Conservation (phyloP, 768 basidiomycete genomes). For the Aureoboletus auriporus region DNA sequence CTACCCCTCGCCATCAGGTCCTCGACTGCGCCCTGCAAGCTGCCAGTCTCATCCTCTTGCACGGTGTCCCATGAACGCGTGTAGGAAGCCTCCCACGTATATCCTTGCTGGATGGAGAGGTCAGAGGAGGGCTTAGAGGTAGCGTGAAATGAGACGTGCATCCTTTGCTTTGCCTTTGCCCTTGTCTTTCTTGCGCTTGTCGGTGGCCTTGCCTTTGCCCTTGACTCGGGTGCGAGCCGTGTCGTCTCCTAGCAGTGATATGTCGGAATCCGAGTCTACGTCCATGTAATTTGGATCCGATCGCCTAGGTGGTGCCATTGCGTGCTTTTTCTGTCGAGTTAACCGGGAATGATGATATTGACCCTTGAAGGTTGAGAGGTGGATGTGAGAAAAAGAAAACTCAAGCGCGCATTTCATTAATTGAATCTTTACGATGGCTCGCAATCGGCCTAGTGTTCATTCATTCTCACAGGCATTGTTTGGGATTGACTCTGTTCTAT, state of each 20-base stretch:
- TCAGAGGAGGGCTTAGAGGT: neutral
- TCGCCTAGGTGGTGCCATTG: slow-evolving; percentile 26
- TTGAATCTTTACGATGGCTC: no score
- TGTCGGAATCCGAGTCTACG: slow-evolving; percentile 70
- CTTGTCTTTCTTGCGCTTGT: slow-evolving; percentile 53
- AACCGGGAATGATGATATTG: no score
- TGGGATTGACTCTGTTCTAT: no score
- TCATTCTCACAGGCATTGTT: no score
- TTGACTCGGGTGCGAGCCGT: slow-evolving; percentile 49
- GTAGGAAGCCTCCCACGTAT: slow-evolving; percentile 96
- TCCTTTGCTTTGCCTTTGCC: slow-evolving; percentile 37
- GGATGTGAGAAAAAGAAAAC: no score
- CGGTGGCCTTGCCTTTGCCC: slow-evolving; percentile 49
- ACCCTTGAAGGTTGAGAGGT: no score
- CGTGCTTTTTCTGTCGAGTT: neutral
- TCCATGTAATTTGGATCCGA: slow-evolving; percentile 42
- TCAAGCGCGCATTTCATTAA: no score
- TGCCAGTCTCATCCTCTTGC: slow-evolving; percentile 92
- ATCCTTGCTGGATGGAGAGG: slow-evolving; percentile 55
- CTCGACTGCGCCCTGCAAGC: slow-evolving; percentile 85
- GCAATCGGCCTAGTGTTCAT: no score
- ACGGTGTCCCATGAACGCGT: slow-evolving; percentile 96
- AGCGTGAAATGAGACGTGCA: slow-evolving; percentile 12
- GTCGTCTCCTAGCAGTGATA: slow-evolving; percentile 54
- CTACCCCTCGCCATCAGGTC: slow-evolving; percentile 84